Conservation (phyloP, 129 eudicot species). For the Lonicera japonica region DNA sequence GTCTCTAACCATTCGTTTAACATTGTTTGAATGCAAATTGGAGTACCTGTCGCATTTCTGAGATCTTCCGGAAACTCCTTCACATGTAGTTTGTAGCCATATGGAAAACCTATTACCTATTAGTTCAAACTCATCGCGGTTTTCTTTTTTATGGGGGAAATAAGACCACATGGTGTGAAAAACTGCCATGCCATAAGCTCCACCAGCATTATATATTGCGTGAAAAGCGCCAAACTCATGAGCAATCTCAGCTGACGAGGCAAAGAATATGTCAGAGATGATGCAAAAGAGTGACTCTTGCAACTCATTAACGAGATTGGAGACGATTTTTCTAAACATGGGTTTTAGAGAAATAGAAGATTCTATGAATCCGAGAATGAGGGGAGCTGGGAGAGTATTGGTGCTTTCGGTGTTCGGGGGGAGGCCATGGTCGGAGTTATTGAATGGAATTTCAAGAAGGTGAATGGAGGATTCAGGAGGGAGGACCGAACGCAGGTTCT, state of each 20-base stretch:
- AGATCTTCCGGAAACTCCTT: too few relatives aligned
- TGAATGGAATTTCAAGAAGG: constrained; percentile 50
- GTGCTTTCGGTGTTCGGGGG: constrained; percentile 57
- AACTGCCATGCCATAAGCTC: background rate
- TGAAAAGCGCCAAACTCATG: constrained; percentile 27
- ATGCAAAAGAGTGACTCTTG: constrained; percentile 20
- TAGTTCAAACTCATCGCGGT: too few relatives aligned
- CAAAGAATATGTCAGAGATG: too few relatives aligned
- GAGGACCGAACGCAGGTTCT: too few relatives aligned
- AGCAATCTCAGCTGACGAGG: constrained; percentile 33
- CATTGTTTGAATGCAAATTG: too few relatives aligned
- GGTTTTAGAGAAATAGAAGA: constrained; percentile 25
- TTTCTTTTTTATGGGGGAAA: constrained; percentile 33
- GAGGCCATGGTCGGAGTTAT: constrained; percentile 48
- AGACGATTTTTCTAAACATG: constrained; percentile 20
- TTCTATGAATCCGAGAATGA: constrained; percentile 26
- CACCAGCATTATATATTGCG: background rate
- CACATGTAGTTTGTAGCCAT: too few relatives aligned
- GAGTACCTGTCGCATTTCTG: too few relatives aligned
- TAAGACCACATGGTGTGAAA: constrained; percentile 38
- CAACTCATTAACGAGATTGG: background rate
- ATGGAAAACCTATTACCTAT: too few relatives aligned
- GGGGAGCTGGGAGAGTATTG: constrained; percentile 38
- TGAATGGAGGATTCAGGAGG: too few relatives aligned
- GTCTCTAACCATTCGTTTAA: constrained; percentile 29